Conservation (phyloP, 2,329 filamentous ascomycete species). For the Fusarium armeniacum region DNA sequence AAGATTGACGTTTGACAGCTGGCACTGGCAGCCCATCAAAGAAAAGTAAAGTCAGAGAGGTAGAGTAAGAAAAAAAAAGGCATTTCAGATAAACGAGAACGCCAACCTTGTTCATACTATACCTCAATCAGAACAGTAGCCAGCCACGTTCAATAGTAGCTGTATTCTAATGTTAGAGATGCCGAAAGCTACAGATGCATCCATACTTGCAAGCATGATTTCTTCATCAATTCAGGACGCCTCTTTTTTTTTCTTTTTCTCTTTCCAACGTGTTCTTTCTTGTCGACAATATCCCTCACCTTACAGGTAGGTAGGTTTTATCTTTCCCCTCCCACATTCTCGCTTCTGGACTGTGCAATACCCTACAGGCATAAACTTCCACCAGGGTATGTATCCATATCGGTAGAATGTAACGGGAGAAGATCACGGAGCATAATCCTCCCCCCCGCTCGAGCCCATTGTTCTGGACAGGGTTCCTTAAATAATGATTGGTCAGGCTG, state of each 20-base stretch:
- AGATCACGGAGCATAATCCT: constrained; percentile 15
- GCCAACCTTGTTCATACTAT: constrained; percentile 29
- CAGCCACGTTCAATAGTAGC: constrained; percentile 38
- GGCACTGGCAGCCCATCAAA: background rate
- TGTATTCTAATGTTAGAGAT: constrained; percentile 16
- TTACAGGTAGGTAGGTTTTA: background rate
- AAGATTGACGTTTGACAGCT: constrained; percentile 11
- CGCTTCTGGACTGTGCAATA: background rate
- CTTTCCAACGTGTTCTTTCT: constrained; percentile 6
- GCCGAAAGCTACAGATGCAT: constrained; percentile 13
- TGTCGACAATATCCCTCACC: constrained; percentile 4
- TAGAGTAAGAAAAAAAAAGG: background rate
- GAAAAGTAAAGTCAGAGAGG: constrained; percentile 6
- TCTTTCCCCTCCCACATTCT: background rate
- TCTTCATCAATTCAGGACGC: constrained; percentile 17
- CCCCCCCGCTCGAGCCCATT: constrained; percentile 23
- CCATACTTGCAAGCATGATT: background rate
- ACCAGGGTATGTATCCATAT: constrained; percentile 4
- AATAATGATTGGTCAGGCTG: constrained; percentile 31
- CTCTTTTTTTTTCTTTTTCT: constrained; percentile 3
- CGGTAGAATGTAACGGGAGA: constrained; percentile 26
- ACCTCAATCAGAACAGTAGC: constrained; percentile 35
- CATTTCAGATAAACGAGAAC: constrained; percentile 31
- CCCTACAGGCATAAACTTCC: constrained; percentile 10
- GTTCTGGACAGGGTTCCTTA: constrained; percentile 27